These are phyloP conservation scores for Phytophthora podocarpi DNA, from an alignment of 352 stramenopile genomes.

Conservation along the genomic window DNA sequence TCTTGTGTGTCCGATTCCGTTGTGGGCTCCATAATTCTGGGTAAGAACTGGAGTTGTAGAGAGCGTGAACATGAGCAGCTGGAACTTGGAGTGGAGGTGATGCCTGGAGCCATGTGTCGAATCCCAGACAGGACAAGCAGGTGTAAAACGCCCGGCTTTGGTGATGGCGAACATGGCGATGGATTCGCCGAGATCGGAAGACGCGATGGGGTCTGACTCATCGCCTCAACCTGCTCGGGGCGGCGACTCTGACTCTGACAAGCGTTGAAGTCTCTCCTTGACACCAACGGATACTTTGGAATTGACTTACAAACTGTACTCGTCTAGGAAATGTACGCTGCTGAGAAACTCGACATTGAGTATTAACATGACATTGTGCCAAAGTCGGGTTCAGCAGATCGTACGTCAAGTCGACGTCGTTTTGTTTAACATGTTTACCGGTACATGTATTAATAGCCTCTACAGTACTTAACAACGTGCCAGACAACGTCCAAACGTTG, in stretches of 20 bases:
- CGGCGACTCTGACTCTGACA: no score
- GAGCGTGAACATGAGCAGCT: slow-evolving; percentile 19
- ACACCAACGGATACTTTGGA: no score
- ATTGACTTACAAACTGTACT: no score
- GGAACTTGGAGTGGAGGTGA: slow-evolving; percentile 9
- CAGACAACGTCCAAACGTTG: slow-evolving; percentile 39
- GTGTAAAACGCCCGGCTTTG: slow-evolving; percentile 21
- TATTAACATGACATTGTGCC: no score
- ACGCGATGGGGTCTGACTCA: slow-evolving; percentile 26
- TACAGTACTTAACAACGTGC: no score
- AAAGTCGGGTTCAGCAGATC: no score
- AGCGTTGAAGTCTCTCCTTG: no score
- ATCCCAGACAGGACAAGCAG: slow-evolving; percentile 14
- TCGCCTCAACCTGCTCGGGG: no score
- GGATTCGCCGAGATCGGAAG: slow-evolving; percentile 2
- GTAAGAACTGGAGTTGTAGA: slow-evolving; percentile 5
- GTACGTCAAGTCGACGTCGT: not conserved
- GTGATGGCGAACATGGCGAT: slow-evolving; percentile 22
- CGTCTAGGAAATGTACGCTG: no score
- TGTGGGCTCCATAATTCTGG: slow-evolving; percentile 6
- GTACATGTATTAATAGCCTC: no score
- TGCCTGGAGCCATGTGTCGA: slow-evolving; percentile 20
- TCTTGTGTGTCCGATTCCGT: slow-evolving; percentile 10
- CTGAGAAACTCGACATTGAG: no score
- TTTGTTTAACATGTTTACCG: slow-evolving; percentile 25